A percentile compares a stretch with the other conserved stretches of the same genome.
Evolutionary conservation across 148 eudicot genomes (phyloP).

Genomic region (Fagopyrum esculentum): DNA sequence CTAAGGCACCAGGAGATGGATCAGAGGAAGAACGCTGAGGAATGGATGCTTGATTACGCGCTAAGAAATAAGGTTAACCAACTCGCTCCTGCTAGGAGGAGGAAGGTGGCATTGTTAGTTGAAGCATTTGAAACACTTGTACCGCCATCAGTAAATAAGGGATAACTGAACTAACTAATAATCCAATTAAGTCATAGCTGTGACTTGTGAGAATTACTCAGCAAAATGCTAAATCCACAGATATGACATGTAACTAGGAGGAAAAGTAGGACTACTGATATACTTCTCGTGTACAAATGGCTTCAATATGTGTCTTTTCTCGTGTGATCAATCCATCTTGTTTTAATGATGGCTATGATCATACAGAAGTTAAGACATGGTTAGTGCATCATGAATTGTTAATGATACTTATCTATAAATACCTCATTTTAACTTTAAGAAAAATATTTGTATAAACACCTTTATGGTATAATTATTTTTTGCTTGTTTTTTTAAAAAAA

Average conservation of each 20-base stretch:
- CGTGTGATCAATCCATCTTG: neutral
- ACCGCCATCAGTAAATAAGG: conserved; percentile 25
- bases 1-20: conserved; percentile 70
- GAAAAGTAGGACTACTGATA: neutral
- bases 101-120: conserved; percentile 72
- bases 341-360: neutral
- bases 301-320: neutral
- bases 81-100: conserved; percentile 63
- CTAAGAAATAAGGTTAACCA: conserved; percentile 54
- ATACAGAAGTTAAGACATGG: neutral
- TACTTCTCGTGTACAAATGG: neutral
- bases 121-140: conserved; percentile 75
- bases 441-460: too few species aligned
- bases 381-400: neutral
- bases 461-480: too few species aligned
- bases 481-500: too few species aligned
- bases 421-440: too few species aligned
- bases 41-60: conserved; percentile 88
- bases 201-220: neutral
- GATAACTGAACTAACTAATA: neutral
- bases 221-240: neutral
- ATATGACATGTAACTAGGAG: neutral
- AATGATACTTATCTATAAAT: neutral
- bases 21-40: conserved; percentile 64
- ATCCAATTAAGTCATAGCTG: neutral